A percentile compares a stretch with the other conserved stretches of the same genome.
Evolutionary conservation across 192 early-diverging fungal genomes (phyloP).

Genomic region (Coemansia furcata): DNA sequence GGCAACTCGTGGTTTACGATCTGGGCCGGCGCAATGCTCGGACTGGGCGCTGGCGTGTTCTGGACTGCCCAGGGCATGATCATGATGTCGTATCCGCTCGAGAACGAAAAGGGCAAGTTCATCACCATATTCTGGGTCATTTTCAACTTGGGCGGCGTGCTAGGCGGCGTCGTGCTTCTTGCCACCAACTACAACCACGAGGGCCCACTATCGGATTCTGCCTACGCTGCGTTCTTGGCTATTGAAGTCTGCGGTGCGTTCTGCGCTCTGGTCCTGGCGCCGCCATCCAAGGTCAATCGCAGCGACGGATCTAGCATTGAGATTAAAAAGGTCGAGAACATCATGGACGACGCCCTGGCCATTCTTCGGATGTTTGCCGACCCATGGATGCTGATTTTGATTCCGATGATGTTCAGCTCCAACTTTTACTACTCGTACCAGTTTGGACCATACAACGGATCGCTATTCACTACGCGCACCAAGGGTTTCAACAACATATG

Average conservation of each 20-base stretch:
- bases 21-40: conserved; percentile 16
- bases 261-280: conserved; percentile 56
- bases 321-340: conserved; percentile 61
- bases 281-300: conserved; percentile 59
- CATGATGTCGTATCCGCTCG: conserved; percentile 82
- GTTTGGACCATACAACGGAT: conserved; percentile 62
- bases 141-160: conserved; percentile 80
- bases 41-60: conserved; percentile 50
- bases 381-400: conserved; percentile 63
- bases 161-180: conserved; percentile 70
- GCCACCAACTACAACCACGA: conserved; percentile 62
- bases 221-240: conserved; percentile 75
- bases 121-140: conserved; percentile 88
- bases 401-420: conserved; percentile 65
- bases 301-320: conserved; percentile 60
- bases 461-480: conserved; percentile 63
- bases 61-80: conserved; percentile 81
- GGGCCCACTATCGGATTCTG: conserved; percentile 54
- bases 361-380: conserved; percentile 59
- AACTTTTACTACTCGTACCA: conserved; percentile 83
- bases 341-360: conserved; percentile 54
- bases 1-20: conserved; percentile 49
- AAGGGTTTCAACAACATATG: conserved; percentile 66
- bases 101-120: conserved; percentile 77
- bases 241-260: conserved; percentile 65